Percentiles rank a stretch among this genome's conserved stretches.
phyloP scores from a whole-genome alignment of 345 rosid species.

The Murraya koenigii region DNA sequence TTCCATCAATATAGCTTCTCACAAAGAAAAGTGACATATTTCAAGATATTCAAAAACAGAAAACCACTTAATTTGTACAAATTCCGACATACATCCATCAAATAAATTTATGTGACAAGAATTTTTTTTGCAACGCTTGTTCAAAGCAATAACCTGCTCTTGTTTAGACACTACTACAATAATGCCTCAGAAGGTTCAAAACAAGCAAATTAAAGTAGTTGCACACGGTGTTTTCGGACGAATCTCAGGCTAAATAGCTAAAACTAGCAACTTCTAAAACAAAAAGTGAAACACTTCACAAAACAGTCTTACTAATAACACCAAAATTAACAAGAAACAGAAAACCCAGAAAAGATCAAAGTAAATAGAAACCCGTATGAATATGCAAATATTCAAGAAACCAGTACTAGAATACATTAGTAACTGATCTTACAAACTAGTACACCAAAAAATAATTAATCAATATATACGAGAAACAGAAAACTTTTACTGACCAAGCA shows the following conservation, averaged over 20 bases:
- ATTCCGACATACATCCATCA: background rate
- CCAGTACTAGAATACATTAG: background rate
- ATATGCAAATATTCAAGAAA: background rate
- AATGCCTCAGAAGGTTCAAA: too few relatives aligned
- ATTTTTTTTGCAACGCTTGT: background rate
- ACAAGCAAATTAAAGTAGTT: too few relatives aligned
- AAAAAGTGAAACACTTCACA: background rate
- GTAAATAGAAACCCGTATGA: background rate
- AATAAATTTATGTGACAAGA: background rate
- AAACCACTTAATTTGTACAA: background rate
- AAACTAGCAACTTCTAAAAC: background rate
- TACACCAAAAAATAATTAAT: background rate
- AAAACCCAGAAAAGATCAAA: background rate
- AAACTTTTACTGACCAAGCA: slow-evolving; percentile 30
- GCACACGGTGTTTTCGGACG: background rate
- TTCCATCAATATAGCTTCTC: background rate
- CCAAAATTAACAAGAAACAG: background rate
- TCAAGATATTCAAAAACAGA: background rate
- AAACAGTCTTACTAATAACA: background rate
- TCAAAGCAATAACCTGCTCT: background rate
- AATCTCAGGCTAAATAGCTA: background rate
- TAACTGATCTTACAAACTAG: background rate
- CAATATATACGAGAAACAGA: background rate
- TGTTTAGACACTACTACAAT: too few relatives aligned
- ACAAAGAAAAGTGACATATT: background rate